phyloP scores from a whole-genome alignment of 371 early-diverging fungal genomes.

The Blakeslea trispora region DNA sequence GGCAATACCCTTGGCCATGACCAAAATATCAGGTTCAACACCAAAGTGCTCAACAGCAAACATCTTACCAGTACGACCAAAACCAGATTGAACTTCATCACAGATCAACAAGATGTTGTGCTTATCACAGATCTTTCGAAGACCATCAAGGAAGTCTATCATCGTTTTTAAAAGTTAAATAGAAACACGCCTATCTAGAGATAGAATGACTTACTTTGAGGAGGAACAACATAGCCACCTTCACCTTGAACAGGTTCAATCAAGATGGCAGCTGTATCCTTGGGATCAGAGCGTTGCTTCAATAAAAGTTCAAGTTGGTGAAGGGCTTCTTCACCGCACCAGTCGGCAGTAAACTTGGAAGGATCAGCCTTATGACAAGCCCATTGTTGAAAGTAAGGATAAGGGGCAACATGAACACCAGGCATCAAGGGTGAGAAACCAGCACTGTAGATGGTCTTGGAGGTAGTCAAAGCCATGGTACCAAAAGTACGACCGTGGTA shows the following conservation, averaged over 20 bases:
- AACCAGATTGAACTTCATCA: constrained; percentile 47
- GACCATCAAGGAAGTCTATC: constrained; percentile 61
- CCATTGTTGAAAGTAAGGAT: constrained; percentile 56
- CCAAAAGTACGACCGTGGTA: constrained; percentile 64
- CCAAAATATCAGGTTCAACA: constrained; percentile 53
- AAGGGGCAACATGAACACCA: constrained; percentile 57
- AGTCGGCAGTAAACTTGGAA: constrained; percentile 37
- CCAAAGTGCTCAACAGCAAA: constrained; percentile 52
- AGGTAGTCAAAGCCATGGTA: constrained; percentile 60
- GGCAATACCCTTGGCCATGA: constrained; percentile 62
- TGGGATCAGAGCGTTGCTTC: constrained; percentile 50
- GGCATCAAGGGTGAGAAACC: constrained; percentile 61
- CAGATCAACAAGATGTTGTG: constrained; percentile 44
- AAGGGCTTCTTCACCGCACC: constrained; percentile 51
- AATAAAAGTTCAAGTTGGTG: constrained; percentile 50
- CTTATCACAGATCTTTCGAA: constrained; percentile 64
- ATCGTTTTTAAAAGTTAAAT: no score
- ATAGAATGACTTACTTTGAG: constrained; percentile 7
- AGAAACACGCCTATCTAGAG: no score
- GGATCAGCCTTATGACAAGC: constrained; percentile 48
- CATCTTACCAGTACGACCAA: constrained; percentile 45
- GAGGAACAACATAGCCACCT: constrained; percentile 79
- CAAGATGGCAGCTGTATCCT: constrained; percentile 72
- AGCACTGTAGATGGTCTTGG: constrained; percentile 56
- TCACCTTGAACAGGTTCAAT: constrained; percentile 86